Evolutionary conservation across 1,284 basidiomycete genomes (phyloP), one percentile per base, ranked within the genome.

Genomic region (Veloboletus limbatus): DNA sequence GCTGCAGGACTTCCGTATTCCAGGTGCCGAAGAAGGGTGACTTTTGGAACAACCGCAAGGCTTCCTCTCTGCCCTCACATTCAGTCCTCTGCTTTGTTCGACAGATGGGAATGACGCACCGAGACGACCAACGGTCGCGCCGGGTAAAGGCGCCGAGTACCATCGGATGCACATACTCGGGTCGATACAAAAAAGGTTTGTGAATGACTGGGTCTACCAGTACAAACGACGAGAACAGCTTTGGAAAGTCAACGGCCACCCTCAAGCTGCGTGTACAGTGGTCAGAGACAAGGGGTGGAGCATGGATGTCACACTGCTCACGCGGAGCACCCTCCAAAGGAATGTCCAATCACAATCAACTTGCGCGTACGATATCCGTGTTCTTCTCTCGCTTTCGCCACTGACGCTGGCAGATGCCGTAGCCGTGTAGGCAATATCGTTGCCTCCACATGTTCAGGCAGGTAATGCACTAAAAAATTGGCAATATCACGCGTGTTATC

Each of bases 121-220:
- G 69, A 17, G 79, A 82, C 3, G 74, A 50, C 88, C 90, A 93
- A 6, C 68, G 65, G 3, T 76, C 72, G 31, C 86, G 77, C 16
- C 92, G 75, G 32, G 66, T 64, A n/a, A 92, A 62, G 1, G 85
- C 84, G 10, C 76, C n/a, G n/a, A n/a, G 34, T 0, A 72, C 63
- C 17, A 72, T 50, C 8, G 39, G 42, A 17, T 55, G 42, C 13
- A 59, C 47, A 10, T 37, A n/a, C 3, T 34, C 53, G 6, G 37
- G 51, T 16, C 18, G 37, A 44, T 37, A 47, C 13, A 32, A 50
- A 22, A 31, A 49, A 30, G 60, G 67, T 57, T 59, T 67, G 37
- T 71, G 53, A 28, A 92, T 78, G 45, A 90, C 76, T 0, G 95
- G 92, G 62, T 97, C 94, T 21, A 95, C 68, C 9, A 95, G 75